Conservation (phyloP, 305 asterid species). For the Fraxinus velutina region DNA sequence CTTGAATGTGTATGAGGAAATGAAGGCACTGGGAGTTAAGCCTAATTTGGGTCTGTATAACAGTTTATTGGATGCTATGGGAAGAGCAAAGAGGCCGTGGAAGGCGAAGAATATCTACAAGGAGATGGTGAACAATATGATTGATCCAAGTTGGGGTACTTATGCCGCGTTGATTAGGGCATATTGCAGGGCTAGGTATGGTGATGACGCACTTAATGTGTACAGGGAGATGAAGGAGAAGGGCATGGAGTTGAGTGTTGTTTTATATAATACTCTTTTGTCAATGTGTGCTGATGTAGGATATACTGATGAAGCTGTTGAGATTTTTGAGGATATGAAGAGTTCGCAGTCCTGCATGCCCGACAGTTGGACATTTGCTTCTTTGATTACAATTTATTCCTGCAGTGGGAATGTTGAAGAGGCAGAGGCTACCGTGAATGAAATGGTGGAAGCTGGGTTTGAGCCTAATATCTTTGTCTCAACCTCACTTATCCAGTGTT, state of each 20-base stretch:
- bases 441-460: conserved; percentile 74
- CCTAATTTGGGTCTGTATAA: conserved; percentile 65
- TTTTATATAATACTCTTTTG: conserved; percentile 68
- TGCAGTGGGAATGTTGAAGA: conserved; percentile 79
- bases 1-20: conserved; percentile 82
- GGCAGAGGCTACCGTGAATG: conserved; percentile 66
- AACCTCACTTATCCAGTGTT: conserved; percentile 87
- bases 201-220: conserved; percentile 64
- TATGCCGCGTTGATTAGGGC: conserved; percentile 78
- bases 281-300: conserved; percentile 84
- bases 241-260: conserved; percentile 56
- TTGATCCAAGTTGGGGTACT: conserved; percentile 67
- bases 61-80: conserved; percentile 90
- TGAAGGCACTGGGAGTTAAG: conserved; percentile 73
- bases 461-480: conserved; percentile 66
- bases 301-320: conserved; percentile 60
- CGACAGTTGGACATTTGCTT: conserved; percentile 75
- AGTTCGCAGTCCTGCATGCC: conserved; percentile 51
- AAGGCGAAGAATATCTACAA: conserved; percentile 65
- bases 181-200: conserved; percentile 65
- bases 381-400: conserved; percentile 67
- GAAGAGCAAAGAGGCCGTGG: conserved; percentile 95
- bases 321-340: conserved; percentile 74
- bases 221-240: conserved; percentile 86
- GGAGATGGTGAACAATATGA: conserved; percentile 58